These are phyloP conservation scores for Didymella arachidicola DNA, from an alignment of 2,329 filamentous ascomycete species.

Conservation along the genomic window DNA sequence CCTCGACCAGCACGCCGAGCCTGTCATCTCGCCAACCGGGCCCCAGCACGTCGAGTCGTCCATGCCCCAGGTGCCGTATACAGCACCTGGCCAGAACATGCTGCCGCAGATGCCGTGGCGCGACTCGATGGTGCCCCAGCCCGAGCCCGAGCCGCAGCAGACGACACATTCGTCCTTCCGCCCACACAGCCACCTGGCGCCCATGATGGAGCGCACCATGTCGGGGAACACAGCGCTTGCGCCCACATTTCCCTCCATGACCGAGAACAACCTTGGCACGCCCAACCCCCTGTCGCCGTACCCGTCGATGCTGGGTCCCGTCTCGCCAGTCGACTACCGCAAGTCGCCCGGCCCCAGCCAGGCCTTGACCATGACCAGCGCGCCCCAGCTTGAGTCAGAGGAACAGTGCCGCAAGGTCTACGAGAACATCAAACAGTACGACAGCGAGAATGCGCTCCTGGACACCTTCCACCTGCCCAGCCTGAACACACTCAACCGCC, in stretches of 20 bases:
- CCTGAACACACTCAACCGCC: constrained; percentile 83
- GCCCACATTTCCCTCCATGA: constrained; percentile 73
- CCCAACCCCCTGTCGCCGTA: constrained; percentile 78
- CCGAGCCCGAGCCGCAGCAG: constrained; percentile 78
- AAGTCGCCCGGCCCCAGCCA: constrained; percentile 74
- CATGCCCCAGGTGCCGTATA: constrained; percentile 72
- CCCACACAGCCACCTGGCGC: constrained; percentile 67
- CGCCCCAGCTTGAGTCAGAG: constrained; percentile 83
- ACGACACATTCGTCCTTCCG: constrained; percentile 68
- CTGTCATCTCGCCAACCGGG: constrained; percentile 76
- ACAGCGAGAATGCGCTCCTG: constrained; percentile 81
- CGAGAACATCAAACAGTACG: constrained; percentile 82
- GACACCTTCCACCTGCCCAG: constrained; percentile 90
- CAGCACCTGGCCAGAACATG: constrained; percentile 74
- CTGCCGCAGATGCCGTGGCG: constrained; percentile 92
- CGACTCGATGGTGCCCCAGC: constrained; percentile 80
- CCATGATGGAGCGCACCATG: constrained; percentile 71
- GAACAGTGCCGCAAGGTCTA: constrained; percentile 85
- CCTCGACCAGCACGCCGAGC: constrained; percentile 63
- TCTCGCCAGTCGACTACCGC: constrained; percentile 73
- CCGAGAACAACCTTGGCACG: constrained; percentile 73
- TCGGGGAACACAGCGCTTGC: constrained; percentile 67
- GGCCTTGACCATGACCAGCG: constrained; percentile 69
- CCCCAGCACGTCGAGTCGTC: constrained; percentile 78
- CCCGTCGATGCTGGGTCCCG: constrained; percentile 70